phyloP scores from a whole-genome alignment of 2,329 filamentous ascomycete genomes.

The Diaporthe longicolla region DNA sequence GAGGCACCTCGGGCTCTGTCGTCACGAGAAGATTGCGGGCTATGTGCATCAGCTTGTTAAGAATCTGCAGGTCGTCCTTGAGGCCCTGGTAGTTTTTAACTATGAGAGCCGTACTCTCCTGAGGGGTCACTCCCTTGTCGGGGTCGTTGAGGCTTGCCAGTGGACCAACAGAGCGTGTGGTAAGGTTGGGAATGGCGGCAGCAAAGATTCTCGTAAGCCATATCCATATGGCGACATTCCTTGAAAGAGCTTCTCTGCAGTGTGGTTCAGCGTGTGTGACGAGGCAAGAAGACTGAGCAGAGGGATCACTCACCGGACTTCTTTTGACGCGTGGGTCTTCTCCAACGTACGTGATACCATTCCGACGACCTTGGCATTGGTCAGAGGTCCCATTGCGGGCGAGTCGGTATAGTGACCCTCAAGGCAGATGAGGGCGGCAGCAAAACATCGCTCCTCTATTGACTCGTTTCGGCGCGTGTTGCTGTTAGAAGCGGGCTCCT shows the following conservation, averaged over 20 bases:
- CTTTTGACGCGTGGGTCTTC: conserved; percentile 73
- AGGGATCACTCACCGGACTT: conserved; percentile 64
- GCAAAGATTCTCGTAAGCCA: conserved; percentile 74
- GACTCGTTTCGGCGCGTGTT: conserved; percentile 56
- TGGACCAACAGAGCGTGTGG: conserved; percentile 71
- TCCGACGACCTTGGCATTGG: conserved; percentile 66
- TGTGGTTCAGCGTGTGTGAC: conserved; percentile 5
- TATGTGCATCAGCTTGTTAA: conserved; percentile 78
- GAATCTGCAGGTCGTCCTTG: conserved; percentile 73
- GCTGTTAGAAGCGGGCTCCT: conserved; percentile 43
- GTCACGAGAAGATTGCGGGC: conserved; percentile 76
- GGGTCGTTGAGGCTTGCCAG: conserved; percentile 67
- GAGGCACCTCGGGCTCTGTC: conserved; percentile 74
- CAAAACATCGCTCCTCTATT: conserved; percentile 75
- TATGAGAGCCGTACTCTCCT: conserved; percentile 74
- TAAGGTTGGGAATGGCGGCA: conserved; percentile 72
- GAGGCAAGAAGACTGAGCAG: background rate
- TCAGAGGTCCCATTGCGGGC: conserved; percentile 70
- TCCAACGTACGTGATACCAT: conserved; percentile 74
- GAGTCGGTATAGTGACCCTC: conserved; percentile 72
- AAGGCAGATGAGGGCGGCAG: conserved; percentile 71
- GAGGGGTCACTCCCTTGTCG: conserved; percentile 70
- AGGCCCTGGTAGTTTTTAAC: conserved; percentile 73
- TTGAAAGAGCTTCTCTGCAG: conserved; percentile 69
- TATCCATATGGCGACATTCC: conserved; percentile 76